Conservation (phyloP, 192 early-diverging fungal species). For the Oehlia diaphana region DNA sequence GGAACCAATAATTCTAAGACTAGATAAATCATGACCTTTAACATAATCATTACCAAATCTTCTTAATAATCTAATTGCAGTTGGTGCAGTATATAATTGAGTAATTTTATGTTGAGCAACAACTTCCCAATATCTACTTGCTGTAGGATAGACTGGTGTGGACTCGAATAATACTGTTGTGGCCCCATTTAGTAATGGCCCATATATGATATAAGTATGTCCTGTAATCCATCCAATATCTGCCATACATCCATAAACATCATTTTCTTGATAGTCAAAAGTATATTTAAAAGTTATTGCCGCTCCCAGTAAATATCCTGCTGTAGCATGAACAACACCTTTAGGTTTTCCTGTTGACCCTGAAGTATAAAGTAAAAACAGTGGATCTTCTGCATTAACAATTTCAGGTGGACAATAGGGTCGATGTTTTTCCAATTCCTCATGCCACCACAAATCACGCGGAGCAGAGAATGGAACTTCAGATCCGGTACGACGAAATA, state of each 20-base stretch:
- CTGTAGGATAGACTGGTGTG: constrained; percentile 91
- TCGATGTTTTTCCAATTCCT: constrained; percentile 79
- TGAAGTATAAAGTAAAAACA: constrained; percentile 94
- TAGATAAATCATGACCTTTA: constrained; percentile 73
- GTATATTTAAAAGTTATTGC: constrained; percentile 84
- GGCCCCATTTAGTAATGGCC: constrained; percentile 80
- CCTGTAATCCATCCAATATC: constrained; percentile 93
- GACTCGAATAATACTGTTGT: constrained; percentile 95
- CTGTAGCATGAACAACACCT: constrained; percentile 93
- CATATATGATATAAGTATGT: constrained; percentile 92
- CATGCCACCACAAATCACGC: constrained; percentile 96
- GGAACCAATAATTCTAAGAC: constrained; percentile 87
- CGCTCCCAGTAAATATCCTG: constrained; percentile 93
- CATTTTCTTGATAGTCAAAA: constrained; percentile 90
- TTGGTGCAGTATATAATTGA: constrained; percentile 98
- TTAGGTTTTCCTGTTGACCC: constrained; percentile 91
- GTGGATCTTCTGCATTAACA: constrained; percentile 88
- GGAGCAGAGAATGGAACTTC: constrained; percentile 72
- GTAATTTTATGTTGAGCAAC: constrained; percentile 91
- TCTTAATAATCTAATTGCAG: constrained; percentile 94
- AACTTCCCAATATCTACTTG: constrained; percentile 79
- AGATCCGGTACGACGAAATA: constrained; percentile 88
- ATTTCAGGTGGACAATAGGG: constrained; percentile 84
- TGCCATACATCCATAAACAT: constrained; percentile 92
- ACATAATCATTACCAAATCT: constrained; percentile 81